These are phyloP conservation scores for Delonix regia DNA, from an alignment of 306 rosid genomes.

Conservation along the genomic window DNA sequence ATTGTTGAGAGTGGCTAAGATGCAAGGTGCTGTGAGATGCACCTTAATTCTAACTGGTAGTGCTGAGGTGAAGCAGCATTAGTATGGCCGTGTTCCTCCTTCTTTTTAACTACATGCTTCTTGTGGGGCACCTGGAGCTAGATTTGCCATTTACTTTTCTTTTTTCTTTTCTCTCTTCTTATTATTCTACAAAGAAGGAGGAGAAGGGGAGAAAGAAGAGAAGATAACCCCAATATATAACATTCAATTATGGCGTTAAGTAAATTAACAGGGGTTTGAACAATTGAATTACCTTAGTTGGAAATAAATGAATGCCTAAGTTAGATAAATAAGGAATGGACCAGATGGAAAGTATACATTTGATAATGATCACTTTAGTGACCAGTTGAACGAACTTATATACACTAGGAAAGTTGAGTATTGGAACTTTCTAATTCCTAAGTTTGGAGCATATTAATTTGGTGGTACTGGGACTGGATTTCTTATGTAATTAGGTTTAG, in stretches of 20 bases:
- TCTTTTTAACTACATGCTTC: neutral
- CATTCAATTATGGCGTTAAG: conserved; percentile 3
- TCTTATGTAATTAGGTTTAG: neutral
- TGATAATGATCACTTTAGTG: neutral
- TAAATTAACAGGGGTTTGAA: neutral
- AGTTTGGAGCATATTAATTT: neutral
- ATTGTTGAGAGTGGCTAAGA: neutral
- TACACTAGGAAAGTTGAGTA: neutral
- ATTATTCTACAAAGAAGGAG: neutral
- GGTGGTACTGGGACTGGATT: neutral
- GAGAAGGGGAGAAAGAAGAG: neutral
- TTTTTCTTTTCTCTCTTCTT: too few species aligned
- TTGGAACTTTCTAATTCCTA: neutral
- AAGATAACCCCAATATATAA: neutral
- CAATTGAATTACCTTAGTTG: neutral
- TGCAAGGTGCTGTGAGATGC: neutral
- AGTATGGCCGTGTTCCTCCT: neutral
- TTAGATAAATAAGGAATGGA: neutral
- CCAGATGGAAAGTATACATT: neutral
- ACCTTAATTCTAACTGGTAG: neutral
- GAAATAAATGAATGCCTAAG: neutral
- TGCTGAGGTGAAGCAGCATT: neutral
- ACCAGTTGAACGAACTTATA: neutral
- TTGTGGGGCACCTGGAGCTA: neutral
- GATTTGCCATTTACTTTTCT: neutral